These are phyloP conservation scores for Pogostemon cablin DNA, from an alignment of 257 asterid species.

Conservation along the genomic window DNA sequence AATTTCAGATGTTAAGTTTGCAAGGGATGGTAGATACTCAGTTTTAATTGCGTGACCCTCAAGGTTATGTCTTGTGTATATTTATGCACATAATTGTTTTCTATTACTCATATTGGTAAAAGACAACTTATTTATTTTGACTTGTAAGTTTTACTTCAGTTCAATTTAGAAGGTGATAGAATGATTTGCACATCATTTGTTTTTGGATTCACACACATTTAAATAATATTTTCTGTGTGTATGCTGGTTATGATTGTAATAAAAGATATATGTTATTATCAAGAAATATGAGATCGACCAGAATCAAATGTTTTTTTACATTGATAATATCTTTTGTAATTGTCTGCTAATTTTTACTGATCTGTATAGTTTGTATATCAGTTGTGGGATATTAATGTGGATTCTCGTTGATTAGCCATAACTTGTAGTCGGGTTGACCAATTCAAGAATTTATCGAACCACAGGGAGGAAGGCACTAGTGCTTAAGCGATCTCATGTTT, in stretches of 20 bases:
- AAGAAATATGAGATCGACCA: background rate
- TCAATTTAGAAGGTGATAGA: conserved; percentile 18
- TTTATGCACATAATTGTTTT: background rate
- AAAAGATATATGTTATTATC: conserved; percentile 1
- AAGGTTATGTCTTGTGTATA: conserved; percentile 52
- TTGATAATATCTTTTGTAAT: conserved; percentile 12
- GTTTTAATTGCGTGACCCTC: conserved; percentile 91
- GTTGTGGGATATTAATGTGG: conserved; percentile 93
- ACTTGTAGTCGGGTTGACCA: too few relatives aligned
- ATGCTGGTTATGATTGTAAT: background rate
- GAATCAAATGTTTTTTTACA: conserved; percentile 19
- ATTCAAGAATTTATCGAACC: too few relatives aligned
- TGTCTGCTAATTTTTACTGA: conserved; percentile 34
- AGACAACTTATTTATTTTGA: background rate
- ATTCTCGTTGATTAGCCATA: too few relatives aligned
- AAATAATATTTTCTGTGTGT: background rate
- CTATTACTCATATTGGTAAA: conserved; percentile 26
- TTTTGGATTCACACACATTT: conserved; percentile 13
- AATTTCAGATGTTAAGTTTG: conserved; percentile 81
- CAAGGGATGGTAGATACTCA: conserved; percentile 77
- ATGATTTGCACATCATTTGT: conserved; percentile 18
- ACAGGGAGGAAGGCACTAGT: too few relatives aligned
- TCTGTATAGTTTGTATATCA: conserved; percentile 40
- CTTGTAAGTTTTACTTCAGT: too few relatives aligned
- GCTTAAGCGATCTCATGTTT: too few relatives aligned